Conservation (phyloP, 768 basidiomycete species). For the Xerocomellus chrysenteron region DNA sequence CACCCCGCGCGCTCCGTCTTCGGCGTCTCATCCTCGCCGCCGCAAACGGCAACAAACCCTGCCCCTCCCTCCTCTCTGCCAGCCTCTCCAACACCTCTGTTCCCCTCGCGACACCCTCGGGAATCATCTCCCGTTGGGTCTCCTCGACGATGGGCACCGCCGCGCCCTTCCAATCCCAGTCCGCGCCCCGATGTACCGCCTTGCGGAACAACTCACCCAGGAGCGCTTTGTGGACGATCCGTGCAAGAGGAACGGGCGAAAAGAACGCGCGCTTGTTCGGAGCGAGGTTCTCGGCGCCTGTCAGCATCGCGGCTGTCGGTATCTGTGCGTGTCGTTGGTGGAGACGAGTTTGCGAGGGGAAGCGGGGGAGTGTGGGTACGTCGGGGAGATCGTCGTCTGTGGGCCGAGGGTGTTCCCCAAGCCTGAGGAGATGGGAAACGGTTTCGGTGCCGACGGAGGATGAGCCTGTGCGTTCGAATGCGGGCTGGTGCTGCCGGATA, state of each 20-base stretch:
- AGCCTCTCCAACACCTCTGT: background rate
- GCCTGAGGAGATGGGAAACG: slow-evolving; percentile 23
- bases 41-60: slow-evolving; percentile 12
- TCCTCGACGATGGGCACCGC: slow-evolving; percentile 13
- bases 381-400: slow-evolving; percentile 3
- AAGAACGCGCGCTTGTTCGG: slow-evolving; percentile 5
- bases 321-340: background rate
- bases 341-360: background rate
- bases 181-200: slow-evolving; percentile 9
- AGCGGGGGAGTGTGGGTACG: background rate
- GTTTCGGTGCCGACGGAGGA: slow-evolving; percentile 17
- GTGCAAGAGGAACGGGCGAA: slow-evolving; percentile 21
- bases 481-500: slow-evolving; percentile 2
- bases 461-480: background rate
- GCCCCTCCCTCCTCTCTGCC: background rate
- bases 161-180: slow-evolving; percentile 27
- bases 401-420: slow-evolving; percentile 6
- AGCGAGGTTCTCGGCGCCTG: background rate
- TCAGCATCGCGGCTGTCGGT: slow-evolving; percentile 9
- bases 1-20: slow-evolving; percentile 15
- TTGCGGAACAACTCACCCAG: slow-evolving; percentile 24
- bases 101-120: background rate
- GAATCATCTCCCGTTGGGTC: slow-evolving; percentile 17
- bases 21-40: slow-evolving; percentile 23
- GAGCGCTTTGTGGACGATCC: slow-evolving; percentile 22